phyloP scores from a whole-genome alignment of 78 protist genomes.

The Speleostelium caveatum region DNA sequence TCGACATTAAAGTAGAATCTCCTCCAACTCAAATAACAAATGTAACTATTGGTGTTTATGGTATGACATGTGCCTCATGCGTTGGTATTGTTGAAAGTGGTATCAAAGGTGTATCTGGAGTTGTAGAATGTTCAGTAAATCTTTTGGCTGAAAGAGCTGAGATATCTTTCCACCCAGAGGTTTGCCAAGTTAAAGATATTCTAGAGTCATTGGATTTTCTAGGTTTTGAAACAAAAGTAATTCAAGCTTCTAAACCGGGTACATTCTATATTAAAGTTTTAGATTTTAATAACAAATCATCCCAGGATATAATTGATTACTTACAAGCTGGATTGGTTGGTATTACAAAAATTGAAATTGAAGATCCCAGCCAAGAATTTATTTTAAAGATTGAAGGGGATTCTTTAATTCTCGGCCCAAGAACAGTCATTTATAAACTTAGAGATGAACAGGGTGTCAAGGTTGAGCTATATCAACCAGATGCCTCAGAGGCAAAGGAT shows the following conservation, averaged over 20 bases:
- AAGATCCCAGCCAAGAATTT: neutral
- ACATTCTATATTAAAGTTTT: conserved; percentile 20
- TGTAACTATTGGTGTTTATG: conserved; percentile 59
- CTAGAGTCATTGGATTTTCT: conserved; percentile 18
- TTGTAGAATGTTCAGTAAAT: conserved; percentile 47
- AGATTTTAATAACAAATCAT: neutral
- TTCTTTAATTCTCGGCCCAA: conserved; percentile 33
- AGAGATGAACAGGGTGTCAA: neutral
- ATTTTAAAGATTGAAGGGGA: conserved; percentile 51
- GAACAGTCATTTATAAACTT: neutral
- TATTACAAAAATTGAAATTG: neutral
- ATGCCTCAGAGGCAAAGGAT: conserved; percentile 50
- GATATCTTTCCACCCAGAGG: conserved; percentile 22
- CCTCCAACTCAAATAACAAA: neutral
- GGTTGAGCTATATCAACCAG: conserved; percentile 37
- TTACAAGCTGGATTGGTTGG: neutral
- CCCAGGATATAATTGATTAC: neutral
- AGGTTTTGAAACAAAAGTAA: conserved; percentile 58
- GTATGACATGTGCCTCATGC: conserved; percentile 83
- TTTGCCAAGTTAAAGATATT: conserved; percentile 12
- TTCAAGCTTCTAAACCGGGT: conserved; percentile 43
- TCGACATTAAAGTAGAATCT: conserved; percentile 38
- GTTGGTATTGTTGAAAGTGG: conserved; percentile 75
- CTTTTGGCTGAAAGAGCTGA: conserved; percentile 72
- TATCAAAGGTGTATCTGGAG: conserved; percentile 50